These are phyloP conservation scores for Pleurotus pulmonarius DNA, from an alignment of 768 basidiomycete species.

Conservation along the genomic window DNA sequence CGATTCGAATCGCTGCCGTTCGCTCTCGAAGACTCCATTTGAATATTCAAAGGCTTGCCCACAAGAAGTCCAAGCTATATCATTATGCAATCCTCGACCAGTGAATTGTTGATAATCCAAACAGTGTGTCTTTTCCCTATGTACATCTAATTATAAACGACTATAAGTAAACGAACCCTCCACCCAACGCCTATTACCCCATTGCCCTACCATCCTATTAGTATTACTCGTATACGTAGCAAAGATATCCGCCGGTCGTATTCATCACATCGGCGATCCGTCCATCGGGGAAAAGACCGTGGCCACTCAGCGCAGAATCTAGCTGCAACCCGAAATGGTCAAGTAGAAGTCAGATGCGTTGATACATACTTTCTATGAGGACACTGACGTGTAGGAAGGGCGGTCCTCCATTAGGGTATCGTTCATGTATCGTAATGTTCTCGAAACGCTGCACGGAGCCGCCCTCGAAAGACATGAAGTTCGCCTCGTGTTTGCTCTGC, in stretches of 20 bases:
- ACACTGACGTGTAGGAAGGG: conserved; percentile 11
- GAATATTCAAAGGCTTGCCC: no score
- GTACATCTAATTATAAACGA: no score
- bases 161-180: no score
- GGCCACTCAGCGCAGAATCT: conserved; percentile 14
- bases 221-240: conserved; percentile 29
- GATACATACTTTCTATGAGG: conserved; percentile 8
- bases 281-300: background rate
- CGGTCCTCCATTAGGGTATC: conserved; percentile 20
- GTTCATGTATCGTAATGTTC: conserved; percentile 13
- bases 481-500: conserved; percentile 21
- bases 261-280: conserved; percentile 22
- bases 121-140: no score
- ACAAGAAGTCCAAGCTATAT: no score
- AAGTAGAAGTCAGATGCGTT: no score
- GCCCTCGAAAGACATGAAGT: conserved; percentile 23
- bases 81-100: no score
- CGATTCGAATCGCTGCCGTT: no score
- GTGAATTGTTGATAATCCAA: no score
- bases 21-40: no score
- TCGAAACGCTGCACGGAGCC: conserved; percentile 24
- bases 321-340: conserved; percentile 18
- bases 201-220: no score
- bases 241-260: conserved; percentile 27
- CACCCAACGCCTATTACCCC: no score